Evolutionary conservation across 805 yeast genomes (phyloP), one percentile per base, ranked within the genome.

Genomic region (Blastobotrys parvus): DNA sequence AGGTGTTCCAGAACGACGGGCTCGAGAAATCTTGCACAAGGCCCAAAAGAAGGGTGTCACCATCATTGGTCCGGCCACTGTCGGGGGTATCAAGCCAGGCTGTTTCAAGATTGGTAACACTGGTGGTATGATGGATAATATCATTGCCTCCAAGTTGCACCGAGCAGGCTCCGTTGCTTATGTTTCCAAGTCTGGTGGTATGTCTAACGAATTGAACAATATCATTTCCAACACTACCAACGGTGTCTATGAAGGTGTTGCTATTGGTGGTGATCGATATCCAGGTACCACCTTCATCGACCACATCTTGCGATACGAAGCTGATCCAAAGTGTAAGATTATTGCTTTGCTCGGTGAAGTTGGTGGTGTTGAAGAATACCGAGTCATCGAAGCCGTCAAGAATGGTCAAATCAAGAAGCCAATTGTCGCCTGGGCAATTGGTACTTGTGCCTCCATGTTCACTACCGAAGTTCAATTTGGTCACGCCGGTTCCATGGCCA

Each of bases 241-340:
- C 49, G 72, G 72, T 51, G 72, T 68, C 17, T 69, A 68, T 54
- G 72, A 68, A 62, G 83, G 81, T 53, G 72, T 77, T 51, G 83
- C 83, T 56, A 77, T 77, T 71, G 83, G 83, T 50, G 83, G 83
- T 62, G 83, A 77, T 67, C 76, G 83, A 52, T 77, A 78, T 72
- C 83, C 83, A 47, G 82, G 82, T 55, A 78, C 83, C 53, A 76
- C 80, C 57, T 77, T 77, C 65, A 77, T 78, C 49, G 83, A 77
- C 64, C 83, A 80, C 58, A 72, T 77, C 59, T 67, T 78, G 48
- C 74, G 81, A 55, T 77, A 70, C 72, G 71, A 78, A 67, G 69
- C 68, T 46, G 83, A 77, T 61, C 75, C 77, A 47, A 77, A 72
- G 61, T 77, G 81, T 59, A 80, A 77, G 67, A 77, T 80, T 61